Evolutionary conservation across 2,329 filamentous ascomycete genomes (phyloP).

Genomic region (Aspergillus ruber): DNA sequence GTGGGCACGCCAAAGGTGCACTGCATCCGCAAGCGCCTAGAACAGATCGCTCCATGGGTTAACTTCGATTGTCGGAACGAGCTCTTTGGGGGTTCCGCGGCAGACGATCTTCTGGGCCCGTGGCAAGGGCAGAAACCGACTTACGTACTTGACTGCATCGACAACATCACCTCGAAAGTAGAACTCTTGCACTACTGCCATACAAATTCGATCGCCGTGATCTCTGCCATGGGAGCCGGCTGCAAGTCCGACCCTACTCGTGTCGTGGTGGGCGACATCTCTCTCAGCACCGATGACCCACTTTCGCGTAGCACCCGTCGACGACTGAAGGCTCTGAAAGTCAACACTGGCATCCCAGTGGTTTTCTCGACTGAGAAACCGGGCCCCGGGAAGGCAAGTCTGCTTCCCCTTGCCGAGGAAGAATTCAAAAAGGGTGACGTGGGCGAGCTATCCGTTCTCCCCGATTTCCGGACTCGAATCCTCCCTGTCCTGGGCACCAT

Average conservation of each 20-base stretch:
- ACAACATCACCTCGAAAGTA: constrained; percentile 97
- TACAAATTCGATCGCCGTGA: constrained; percentile 68
- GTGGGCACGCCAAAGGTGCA: constrained; percentile 90
- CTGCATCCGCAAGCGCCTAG: constrained; percentile 69
- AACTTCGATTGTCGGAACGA: constrained; percentile 80
- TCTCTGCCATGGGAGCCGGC: constrained; percentile 92
- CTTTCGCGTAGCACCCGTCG: constrained; percentile 79
- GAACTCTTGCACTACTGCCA: constrained; percentile 83
- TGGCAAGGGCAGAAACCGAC: constrained; percentile 55
- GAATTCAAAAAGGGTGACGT: constrained; percentile 83
- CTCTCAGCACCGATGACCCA: constrained; percentile 77
- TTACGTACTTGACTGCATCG: constrained; percentile 94
- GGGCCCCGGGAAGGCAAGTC: constrained; percentile 81
- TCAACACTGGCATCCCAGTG: constrained; percentile 79
- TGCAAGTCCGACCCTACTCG: constrained; percentile 84
- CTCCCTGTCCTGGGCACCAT: constrained; percentile 92
- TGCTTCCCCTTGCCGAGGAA: constrained; percentile 79
- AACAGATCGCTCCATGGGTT: constrained; percentile 87
- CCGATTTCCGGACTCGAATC: constrained; percentile 92
- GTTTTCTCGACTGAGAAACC: constrained; percentile 90
- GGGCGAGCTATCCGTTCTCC: constrained; percentile 77
- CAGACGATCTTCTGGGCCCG: constrained; percentile 59
- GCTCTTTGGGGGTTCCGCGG: constrained; percentile 66
- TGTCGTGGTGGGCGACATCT: constrained; percentile 87
- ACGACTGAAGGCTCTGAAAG: constrained; percentile 66